phyloP scores from a whole-genome alignment of 352 stramenopile genomes.

The Plasmopara muralis region DNA sequence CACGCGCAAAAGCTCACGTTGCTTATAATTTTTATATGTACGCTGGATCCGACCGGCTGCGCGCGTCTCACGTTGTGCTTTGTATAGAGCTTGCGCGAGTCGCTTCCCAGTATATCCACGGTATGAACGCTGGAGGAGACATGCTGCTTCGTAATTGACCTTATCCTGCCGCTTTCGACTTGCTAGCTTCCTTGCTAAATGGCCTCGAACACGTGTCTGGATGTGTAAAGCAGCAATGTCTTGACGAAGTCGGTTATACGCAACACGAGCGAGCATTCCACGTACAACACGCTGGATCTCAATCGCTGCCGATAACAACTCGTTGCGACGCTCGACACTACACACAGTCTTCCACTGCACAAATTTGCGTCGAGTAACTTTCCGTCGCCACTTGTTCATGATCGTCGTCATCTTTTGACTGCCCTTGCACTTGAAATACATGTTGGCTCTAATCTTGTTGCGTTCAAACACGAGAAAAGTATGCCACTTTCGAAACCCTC shows the following conservation, averaged over 20 bases:
- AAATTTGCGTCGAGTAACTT: slow-evolving; percentile 40
- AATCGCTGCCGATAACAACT: slow-evolving; percentile 51
- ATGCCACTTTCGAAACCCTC: slow-evolving; percentile 65
- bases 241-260: slow-evolving; percentile 17
- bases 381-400: slow-evolving; percentile 57
- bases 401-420: slow-evolving; percentile 61
- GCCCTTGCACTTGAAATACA: slow-evolving; percentile 82
- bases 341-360: slow-evolving; percentile 44
- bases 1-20: slow-evolving; percentile 42
- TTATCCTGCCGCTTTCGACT: slow-evolving; percentile 24
- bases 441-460: slow-evolving; percentile 71
- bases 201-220: slow-evolving; percentile 47
- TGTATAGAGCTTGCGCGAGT: slow-evolving; percentile 52
- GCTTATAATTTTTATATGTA: slow-evolving; percentile 56
- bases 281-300: slow-evolving; percentile 66
- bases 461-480: slow-evolving; percentile 59
- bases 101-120: slow-evolving; percentile 73
- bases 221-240: slow-evolving; percentile 33
- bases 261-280: slow-evolving; percentile 36
- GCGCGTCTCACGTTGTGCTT: slow-evolving; percentile 49
- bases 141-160: slow-evolving; percentile 41
- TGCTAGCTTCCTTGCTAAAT: slow-evolving; percentile 25
- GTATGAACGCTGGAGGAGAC: slow-evolving; percentile 65
- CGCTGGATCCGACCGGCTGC: slow-evolving; percentile 60
- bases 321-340: slow-evolving; percentile 42